Conservation (phyloP, 73 alveolate species). For the Paramecium primaurelia region DNA sequence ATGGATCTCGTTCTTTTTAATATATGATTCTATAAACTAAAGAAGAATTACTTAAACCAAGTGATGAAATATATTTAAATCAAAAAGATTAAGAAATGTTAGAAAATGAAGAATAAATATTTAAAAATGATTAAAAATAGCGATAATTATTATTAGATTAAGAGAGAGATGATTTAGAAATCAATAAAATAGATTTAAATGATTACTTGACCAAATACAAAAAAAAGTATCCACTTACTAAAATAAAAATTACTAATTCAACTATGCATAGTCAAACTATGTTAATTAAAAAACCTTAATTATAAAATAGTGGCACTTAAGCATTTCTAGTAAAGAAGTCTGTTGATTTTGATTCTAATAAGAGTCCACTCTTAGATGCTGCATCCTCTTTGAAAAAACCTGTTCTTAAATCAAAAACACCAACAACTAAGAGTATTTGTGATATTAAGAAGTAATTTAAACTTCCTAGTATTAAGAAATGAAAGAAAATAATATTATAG, state of each 20-base stretch:
- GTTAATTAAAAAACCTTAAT: not conserved
- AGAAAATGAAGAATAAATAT: not conserved
- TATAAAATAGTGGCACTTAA: not conserved
- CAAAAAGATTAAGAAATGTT: not conserved
- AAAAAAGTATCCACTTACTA: not conserved
- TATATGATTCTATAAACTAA: not conserved
- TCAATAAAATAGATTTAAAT: not conserved
- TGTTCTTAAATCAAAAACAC: not conserved
- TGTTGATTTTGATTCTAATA: not conserved
- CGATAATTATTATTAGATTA: not conserved
- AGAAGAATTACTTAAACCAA: not conserved
- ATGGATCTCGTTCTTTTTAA: not conserved
- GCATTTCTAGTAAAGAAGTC: not conserved
- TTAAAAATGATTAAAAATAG: not conserved
- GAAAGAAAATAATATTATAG: not conserved
- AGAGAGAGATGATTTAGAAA: not conserved
- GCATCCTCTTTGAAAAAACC: not conserved
- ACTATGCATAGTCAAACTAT: not conserved
- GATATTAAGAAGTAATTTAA: constrained; percentile 3
- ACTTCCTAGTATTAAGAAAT: constrained; percentile 22
- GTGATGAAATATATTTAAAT: not conserved
- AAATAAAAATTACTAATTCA: not conserved
- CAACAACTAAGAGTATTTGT: not conserved
- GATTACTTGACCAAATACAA: constrained; percentile 11
- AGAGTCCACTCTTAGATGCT: not conserved